phyloP scores from a whole-genome alignment of 164 flowering plant genomes.

The Paratinospora sagittata region DNA sequence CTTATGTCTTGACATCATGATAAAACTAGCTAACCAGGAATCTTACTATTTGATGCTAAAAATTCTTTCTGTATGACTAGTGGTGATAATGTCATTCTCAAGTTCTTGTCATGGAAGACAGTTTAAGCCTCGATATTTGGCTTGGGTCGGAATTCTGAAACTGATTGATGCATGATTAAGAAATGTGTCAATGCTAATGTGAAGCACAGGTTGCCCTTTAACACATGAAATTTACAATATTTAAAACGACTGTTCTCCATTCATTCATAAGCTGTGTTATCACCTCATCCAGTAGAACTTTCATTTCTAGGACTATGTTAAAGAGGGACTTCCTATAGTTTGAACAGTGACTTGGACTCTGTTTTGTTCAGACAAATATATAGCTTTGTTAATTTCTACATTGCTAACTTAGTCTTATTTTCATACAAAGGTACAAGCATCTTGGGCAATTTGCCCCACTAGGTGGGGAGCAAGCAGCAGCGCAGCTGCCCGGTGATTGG shows the following conservation, averaged over 20 bases:
- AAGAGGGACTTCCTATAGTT: neutral
- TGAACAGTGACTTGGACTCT: neutral
- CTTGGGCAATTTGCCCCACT: constrained; percentile 93
- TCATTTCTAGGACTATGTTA: too few relatives aligned
- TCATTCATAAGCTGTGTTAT: too few relatives aligned
- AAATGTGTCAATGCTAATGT: neutral
- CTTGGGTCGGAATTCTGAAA: neutral
- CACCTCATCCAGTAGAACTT: too few relatives aligned
- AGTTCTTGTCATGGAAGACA: neutral
- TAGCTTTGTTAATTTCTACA: neutral
- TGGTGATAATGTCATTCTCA: neutral
- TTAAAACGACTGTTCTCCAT: too few relatives aligned
- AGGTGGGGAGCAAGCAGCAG: constrained; percentile 95
- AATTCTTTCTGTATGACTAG: too few relatives aligned
- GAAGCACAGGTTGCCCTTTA: neutral
- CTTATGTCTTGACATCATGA: neutral
- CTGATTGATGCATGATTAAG: neutral
- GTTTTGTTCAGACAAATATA: neutral
- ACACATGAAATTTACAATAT: too few relatives aligned
- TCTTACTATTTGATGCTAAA: neutral
- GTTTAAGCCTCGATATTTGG: neutral
- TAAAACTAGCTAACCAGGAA: neutral
- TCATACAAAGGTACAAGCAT: constrained; percentile 61
- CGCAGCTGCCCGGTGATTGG: constrained; percentile 95
- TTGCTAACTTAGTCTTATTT: neutral